Evolutionary conservation across 2,329 filamentous ascomycete species (phyloP), one percentile per base, ranked within the genome.

Genomic region (Claviceps digitariae): DNA sequence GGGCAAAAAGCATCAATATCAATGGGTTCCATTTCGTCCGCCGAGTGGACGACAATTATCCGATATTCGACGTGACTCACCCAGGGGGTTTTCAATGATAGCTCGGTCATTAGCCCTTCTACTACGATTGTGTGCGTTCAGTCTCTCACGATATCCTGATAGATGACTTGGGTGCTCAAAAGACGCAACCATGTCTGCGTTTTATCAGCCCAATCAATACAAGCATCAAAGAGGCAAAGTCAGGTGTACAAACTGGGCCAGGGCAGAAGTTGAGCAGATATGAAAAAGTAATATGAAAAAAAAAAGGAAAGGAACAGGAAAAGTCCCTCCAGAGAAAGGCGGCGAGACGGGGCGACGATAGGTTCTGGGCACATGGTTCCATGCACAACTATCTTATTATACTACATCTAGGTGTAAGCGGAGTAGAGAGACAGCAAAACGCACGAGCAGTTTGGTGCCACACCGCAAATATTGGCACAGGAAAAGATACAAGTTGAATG

Each of bases 71-170:
- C 4, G 12, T 15, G 27, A 29, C 50, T 48, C 56, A 66, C 64
- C 59, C 41, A 71, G 55, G 2, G 68, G 66, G 44, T 68, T 71
- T 49, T 69, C 68, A 23, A 71, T 70, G 41, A 69, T 58, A 8
- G 64, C 64, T 31, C 64, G 62, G 49, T 65, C 62, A 45, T 68
- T 69, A 25, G 61, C 57, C 17, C 61, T 62, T 52, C 66, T 61
- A 46, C 57, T 62, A 12, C 58, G 54, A 2, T 61, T 59, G 48
- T 66, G 63, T 15, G 55, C 54, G 12, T 55, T 51, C 38, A 61
- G 52, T 10, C 57, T 51, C 13, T 61, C 58, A 25, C 58, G 52
- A 31, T 50, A 48, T 20, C 45, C 31, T 20, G 12, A 27, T 9
- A 46, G 53, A 7, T 48, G 43, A 10, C 43, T 41, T 27, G 55